Base-by-base conservation (phyloP, 345 rosid species). In the Mercurialis annua region DNA sequence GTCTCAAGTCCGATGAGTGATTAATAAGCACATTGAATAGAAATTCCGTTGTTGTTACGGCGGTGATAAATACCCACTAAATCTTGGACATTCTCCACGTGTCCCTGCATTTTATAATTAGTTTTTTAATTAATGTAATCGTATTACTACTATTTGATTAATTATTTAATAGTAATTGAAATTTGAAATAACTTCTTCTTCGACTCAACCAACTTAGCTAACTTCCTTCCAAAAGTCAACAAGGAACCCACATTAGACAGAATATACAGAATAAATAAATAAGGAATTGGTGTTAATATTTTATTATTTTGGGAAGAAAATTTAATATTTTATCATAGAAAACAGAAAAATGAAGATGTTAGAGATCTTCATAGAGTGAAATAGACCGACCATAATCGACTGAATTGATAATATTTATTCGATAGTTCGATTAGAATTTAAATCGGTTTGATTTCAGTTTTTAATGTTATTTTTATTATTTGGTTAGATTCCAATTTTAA, bases 31-130 rank as follows among this genome's bases (percentile, higher is more conserved):
- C n/a, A 50, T 5, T 24, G 26, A 56, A 8, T 20, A 7, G 31
- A 2, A 43, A 58, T 27, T 69, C 67, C 74, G 71, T 75, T 58
- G 56, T 44, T 40, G 56, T 65, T 75, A 66, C 74, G 71, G 67
- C 67, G 74, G 43, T 20, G 62, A 48, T 59, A 2, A 26, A 57
- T 24, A 1, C 34, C 34, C 3, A 52, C 40, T 64, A 14, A 55
- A 26, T 20, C 33, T 64, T 56, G 52, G 50, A 47, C 49, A 34
- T 67, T 62, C 60, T 47, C 77, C 69, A 42, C 75, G 75, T 69
- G 80, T 66, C 58, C 36, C 46, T 42, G 15, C 44, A 44, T 29
- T 69, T 34, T 31, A n/a, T 38, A 59, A 21, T 40, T 17, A 12
- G 9, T 48, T 47, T 1, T 15, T 53, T 50, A 44, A 11, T 62